Base-by-base conservation (phyloP, 306 rosid genomes). In the Acmispon strigosus region DNA sequence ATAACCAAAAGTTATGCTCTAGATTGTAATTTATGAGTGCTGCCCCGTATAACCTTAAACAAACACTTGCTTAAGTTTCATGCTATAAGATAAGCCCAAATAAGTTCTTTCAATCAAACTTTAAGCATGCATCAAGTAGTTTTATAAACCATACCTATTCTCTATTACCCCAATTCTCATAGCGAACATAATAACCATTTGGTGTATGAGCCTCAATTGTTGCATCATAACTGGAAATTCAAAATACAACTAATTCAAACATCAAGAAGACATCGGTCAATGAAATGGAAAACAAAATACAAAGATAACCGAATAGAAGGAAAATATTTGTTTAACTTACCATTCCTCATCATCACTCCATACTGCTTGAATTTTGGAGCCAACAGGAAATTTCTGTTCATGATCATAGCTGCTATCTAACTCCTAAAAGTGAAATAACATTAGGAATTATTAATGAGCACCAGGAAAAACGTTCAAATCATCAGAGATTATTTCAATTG, bases 291-390 rank as follows among this genome's bases (percentile, higher is more conserved):
- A n/a, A n/a, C n/a, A n/a, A n/a, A n/a, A n/a, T n/a, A 44, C 43
- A 29, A 45, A 36, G 20, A 60, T 18, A 47, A 42, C 80, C 48
- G 65, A 70, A 37, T 6, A 43, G 43, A 78, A 17, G 45, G 27
- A 11, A 36, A 55, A 36, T 10, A 39, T 32, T 4, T 18, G 71
- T 50, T 57, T 29, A 66, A 84, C 86, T 82, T 80, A 94, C 97
- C 98, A 94, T 75, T 94, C 98, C 84, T 96, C 98, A 76, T 94
- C 98, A 57, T 93, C 98, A 76, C 98, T 90, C 86, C 85, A 91
- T 81, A 91, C 96, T 62, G 96, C 96, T 82, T 91, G 96, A 78
- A 91, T 90, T 84, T 81, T 85, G 34, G 91, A 66, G 62, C 97
- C 97, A 74, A 86, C 54, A 71, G 90, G 85, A 82, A 85, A 73